Conservation (phyloP, 2,329 filamentous ascomycete genomes). For the Penicillium nordicum region DNA sequence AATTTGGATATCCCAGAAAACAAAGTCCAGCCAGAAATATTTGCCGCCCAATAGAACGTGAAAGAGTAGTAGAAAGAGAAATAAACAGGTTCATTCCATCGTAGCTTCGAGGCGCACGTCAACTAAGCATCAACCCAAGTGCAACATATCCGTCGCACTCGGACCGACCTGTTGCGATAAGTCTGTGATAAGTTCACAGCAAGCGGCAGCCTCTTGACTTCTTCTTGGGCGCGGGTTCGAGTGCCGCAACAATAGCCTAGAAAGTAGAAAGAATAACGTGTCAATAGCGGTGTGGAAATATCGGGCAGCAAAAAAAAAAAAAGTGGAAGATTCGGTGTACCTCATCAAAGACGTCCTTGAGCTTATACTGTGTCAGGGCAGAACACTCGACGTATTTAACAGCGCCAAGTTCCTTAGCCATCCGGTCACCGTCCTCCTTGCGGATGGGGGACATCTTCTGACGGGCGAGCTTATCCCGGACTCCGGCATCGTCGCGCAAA, state of each 20-base stretch:
- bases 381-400: slow-evolving; percentile 99
- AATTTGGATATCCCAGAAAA: slow-evolving; percentile 16
- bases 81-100: slow-evolving; percentile 29
- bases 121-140: slow-evolving; percentile 10
- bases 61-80: slow-evolving; percentile 15
- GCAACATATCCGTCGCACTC: slow-evolving; percentile 1
- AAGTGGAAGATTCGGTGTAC: slow-evolving; percentile 49
- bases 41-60: slow-evolving; percentile 14
- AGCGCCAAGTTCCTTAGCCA: slow-evolving; percentile 95
- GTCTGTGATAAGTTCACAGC: slow-evolving; percentile 50
- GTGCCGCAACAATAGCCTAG: slow-evolving; percentile 89
- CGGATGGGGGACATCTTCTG: slow-evolving; percentile 94
- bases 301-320: slow-evolving; percentile 1
- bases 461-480: slow-evolving; percentile 86
- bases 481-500: slow-evolving; percentile 81
- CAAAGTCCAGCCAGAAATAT: slow-evolving; percentile 9
- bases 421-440: slow-evolving; percentile 88
- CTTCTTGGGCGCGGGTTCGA: slow-evolving; percentile 85
- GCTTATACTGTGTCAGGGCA: slow-evolving; percentile 93
- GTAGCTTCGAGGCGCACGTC: slow-evolving; percentile 17
- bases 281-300: background rate
- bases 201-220: slow-evolving; percentile 65
- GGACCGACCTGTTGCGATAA: slow-evolving; percentile 15
- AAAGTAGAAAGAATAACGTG: slow-evolving; percentile 9
- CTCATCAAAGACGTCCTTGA: slow-evolving; percentile 99